A percentile compares a stretch with the other conserved stretches of the same genome.
Conservation (phyloP, 495 filamentous ascomycete genomes). For the Penicillium longicatenatum region DNA sequence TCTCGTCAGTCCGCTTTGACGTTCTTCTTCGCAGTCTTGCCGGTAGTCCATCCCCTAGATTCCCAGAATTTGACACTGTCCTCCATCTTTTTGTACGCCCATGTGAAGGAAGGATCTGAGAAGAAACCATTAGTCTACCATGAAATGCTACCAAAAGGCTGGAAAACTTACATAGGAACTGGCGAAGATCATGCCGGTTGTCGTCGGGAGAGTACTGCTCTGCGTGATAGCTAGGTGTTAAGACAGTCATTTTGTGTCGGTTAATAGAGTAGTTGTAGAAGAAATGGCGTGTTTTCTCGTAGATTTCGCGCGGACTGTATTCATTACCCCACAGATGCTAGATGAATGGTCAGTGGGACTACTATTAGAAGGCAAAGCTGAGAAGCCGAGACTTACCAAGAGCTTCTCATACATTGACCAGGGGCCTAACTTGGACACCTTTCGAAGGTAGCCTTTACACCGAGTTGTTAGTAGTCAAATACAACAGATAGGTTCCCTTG, state of each 20-base stretch:
- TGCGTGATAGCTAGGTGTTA: conserved; percentile 52
- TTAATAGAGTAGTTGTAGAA: conserved; percentile 60
- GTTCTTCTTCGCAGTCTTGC: conserved; percentile 43
- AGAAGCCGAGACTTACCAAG: conserved; percentile 27
- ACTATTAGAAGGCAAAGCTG: neutral
- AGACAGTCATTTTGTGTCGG: conserved; percentile 67
- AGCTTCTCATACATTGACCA: conserved; percentile 71
- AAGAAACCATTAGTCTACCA: neutral
- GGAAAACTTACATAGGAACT: conserved; percentile 49
- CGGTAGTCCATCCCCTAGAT: conserved; percentile 38
- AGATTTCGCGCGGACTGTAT: conserved; percentile 43
- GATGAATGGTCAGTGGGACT: neutral
- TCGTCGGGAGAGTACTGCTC: conserved; percentile 64
- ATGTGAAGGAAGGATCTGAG: conserved; percentile 39
- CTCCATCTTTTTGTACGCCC: conserved; percentile 48
- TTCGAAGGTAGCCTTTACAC: conserved; percentile 52
- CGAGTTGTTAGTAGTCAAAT: neutral
- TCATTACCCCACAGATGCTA: conserved; percentile 64
- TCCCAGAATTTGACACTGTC: conserved; percentile 44
- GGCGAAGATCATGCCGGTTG: conserved; percentile 68
- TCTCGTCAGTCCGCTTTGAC: conserved; percentile 38
- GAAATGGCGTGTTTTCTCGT: conserved; percentile 69
- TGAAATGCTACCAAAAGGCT: neutral
- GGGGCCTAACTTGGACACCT: conserved; percentile 72
- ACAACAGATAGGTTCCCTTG: neutral